These are phyloP conservation scores for Aspergillus chevalieri DNA, from an alignment of 2,329 filamentous ascomycete species.

Conservation along the genomic window DNA sequence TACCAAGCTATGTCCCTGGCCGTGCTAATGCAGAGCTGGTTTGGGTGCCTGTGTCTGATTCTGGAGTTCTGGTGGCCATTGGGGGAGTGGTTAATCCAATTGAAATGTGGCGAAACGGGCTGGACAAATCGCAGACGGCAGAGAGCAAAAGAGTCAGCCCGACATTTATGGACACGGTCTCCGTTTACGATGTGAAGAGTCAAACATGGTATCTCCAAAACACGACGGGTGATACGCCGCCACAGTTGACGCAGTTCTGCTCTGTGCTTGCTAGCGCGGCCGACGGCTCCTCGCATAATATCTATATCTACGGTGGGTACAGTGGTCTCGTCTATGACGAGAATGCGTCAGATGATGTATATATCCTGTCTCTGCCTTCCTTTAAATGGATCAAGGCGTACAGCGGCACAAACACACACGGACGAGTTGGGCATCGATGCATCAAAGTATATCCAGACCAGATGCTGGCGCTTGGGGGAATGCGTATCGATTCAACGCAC, in stretches of 20 bases:
- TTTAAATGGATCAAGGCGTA: conserved; percentile 42
- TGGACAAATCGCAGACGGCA: too few relatives aligned
- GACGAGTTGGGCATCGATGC: conserved; percentile 6
- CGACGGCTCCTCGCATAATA: conserved; percentile 40
- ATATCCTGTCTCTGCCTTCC: conserved; percentile 41
- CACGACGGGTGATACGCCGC: conserved; percentile 32
- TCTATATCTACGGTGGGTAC: conserved; percentile 48
- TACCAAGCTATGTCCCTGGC: conserved; percentile 46
- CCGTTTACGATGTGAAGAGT: conserved; percentile 30
- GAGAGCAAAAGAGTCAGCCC: too few relatives aligned
- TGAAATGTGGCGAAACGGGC: too few relatives aligned
- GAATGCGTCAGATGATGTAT: conserved; percentile 27
- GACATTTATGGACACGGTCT: conserved; percentile 31
- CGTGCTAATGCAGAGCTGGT: conserved; percentile 61
- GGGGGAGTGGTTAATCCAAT: too few relatives aligned
- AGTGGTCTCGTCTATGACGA: conserved; percentile 30
- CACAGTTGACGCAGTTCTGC: conserved; percentile 34
- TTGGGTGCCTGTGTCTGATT: conserved; percentile 41
- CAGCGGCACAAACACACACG: conserved; percentile 17
- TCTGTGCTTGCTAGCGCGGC: conserved; percentile 34
- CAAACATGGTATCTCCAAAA: conserved; percentile 36
- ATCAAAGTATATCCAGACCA: conserved; percentile 25
- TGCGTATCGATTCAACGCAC: too few relatives aligned
- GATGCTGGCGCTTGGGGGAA: conserved; percentile 36
- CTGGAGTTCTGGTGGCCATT: too few relatives aligned